Base-by-base conservation (phyloP, 1,139 yeast genomes). In the Eremothecium gossypii region DNA sequence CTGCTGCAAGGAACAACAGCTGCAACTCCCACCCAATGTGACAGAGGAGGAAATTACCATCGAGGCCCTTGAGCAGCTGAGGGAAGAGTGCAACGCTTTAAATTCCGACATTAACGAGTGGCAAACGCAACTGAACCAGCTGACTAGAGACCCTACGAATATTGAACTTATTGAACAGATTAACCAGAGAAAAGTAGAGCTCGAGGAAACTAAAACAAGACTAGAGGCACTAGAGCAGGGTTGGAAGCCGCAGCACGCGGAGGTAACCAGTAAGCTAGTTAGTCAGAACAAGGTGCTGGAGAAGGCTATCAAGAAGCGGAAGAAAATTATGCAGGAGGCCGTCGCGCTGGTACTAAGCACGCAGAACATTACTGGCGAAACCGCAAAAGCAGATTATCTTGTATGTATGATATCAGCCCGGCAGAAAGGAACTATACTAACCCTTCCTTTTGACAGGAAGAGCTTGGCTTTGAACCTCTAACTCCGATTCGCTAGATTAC, bases 1-100 rank as follows among this genome's bases (percentile, higher is more conserved):
- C 45, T 61, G 64, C 29, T 64, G 63, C 39, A 57, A 58, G 29
- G 67, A 60, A 31, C 46, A 46, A 13, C 46, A 45, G 31, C 39
- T 48, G 33, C 42, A 31, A n/a, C 27, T 41, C 8, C 48, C 50
- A 3, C 45, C 36, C 8, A 47, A 45, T 6, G 39, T 46, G 11
- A 41, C 41, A 9, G 40, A 34, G 10, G 44, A 44, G 2, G 38
- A 49, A 7, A 49, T 38, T 33, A 45, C 52, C 1, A 42, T 51
- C 11, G 54, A 52, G 26, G 44, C 40, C 11, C 29, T 53, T 23
- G 37, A 44, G 17, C 49, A 54, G 34, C 43, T 53, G 41, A 45
- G 52, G 30, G 50, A 47, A 20, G 56, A 55, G 43, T 26, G 42
- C 8, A 40, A 44, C 30, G 52, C 49, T 14, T 32, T 53, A n/a